Percentiles rank a stretch among this genome's conserved stretches.
These are phyloP conservation scores for Astrephomene gubernaculifera DNA, from an alignment of 139 green algal species.

Conservation along the genomic window DNA sequence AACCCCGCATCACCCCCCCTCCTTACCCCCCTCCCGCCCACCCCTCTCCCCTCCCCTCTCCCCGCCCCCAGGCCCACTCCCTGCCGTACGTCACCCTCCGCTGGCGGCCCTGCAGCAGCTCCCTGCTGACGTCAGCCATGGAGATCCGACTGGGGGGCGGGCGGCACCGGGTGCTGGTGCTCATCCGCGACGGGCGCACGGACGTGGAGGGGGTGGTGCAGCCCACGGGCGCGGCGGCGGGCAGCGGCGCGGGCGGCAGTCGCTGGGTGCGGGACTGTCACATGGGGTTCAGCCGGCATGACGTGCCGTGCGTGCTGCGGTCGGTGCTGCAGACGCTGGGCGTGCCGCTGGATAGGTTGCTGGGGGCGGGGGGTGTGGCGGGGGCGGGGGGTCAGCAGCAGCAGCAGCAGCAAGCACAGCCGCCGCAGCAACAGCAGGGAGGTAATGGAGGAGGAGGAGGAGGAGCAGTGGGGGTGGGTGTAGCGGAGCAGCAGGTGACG, in stretches of 20 bases:
- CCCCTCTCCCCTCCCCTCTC: background rate
- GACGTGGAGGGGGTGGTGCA: slow-evolving; percentile 36
- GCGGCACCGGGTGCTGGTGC: slow-evolving; percentile 1
- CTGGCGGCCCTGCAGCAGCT: slow-evolving; percentile 19
- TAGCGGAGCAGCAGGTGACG: background rate
- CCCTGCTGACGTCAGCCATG: slow-evolving; percentile 5
- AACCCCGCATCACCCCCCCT: too few relatives aligned
- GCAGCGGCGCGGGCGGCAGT: slow-evolving; percentile 35
- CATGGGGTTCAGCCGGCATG: slow-evolving; percentile 30
- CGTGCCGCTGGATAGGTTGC: slow-evolving; percentile 14
- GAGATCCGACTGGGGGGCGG: slow-evolving; percentile 28
- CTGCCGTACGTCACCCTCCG: slow-evolving; percentile 39
- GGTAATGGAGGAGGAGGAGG: background rate
- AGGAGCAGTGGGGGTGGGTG: background rate
- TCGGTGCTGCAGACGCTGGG: slow-evolving; percentile 38
- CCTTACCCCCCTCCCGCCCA: too few relatives aligned
- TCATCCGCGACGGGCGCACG: slow-evolving; percentile 11
- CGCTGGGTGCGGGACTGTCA: slow-evolving; percentile 43
- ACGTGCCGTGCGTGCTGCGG: slow-evolving; percentile 35
- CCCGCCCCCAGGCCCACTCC: slow-evolving; percentile 19
- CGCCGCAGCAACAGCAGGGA: background rate
- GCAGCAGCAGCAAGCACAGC: background rate
- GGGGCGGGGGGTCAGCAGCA: too few relatives aligned
- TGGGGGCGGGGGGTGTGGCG: background rate
- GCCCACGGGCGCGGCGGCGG: background rate